Evolutionary conservation across 345 rosid species (phyloP).

Genomic region (Salix exigua): DNA sequence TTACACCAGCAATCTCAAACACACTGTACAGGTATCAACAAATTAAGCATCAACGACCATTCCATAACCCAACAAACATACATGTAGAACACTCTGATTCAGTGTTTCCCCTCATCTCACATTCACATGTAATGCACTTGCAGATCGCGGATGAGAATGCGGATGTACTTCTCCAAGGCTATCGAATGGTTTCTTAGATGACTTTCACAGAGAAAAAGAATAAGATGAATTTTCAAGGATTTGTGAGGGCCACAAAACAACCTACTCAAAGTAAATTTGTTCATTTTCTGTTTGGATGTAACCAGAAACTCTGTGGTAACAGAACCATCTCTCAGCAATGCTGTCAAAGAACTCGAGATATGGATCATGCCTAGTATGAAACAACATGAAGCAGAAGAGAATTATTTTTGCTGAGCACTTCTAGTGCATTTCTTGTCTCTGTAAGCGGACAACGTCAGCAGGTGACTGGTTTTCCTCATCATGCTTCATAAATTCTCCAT

Average conservation of each 20-base stretch:
- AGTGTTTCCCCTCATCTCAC: background rate
- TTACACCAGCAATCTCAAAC: constrained; percentile 2
- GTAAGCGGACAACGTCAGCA: constrained; percentile 30
- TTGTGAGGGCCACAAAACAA: background rate
- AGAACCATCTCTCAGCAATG: background rate
- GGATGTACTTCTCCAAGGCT: background rate
- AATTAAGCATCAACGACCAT: background rate
- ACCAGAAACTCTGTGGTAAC: background rate
- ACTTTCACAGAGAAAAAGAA: too few relatives aligned
- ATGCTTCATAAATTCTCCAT: constrained; percentile 29
- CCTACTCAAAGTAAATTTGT: background rate
- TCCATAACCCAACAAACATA: background rate
- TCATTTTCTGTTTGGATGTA: background rate
- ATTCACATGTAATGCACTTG: background rate
- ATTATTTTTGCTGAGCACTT: background rate
- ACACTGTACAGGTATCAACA: constrained; percentile 6
- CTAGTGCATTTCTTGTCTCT: constrained; percentile 43
- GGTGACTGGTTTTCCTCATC: constrained; percentile 38
- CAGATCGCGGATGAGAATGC: background rate
- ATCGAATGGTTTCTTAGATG: background rate
- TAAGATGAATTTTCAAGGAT: background rate
- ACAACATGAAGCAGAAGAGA: background rate
- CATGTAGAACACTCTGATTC: background rate
- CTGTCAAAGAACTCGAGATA: constrained; percentile 7
- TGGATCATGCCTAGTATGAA: background rate